Evolutionary conservation across 768 basidiomycete genomes (phyloP), one percentile per base, ranked within the genome.

Genomic region (Mycena albidolilacea): DNA sequence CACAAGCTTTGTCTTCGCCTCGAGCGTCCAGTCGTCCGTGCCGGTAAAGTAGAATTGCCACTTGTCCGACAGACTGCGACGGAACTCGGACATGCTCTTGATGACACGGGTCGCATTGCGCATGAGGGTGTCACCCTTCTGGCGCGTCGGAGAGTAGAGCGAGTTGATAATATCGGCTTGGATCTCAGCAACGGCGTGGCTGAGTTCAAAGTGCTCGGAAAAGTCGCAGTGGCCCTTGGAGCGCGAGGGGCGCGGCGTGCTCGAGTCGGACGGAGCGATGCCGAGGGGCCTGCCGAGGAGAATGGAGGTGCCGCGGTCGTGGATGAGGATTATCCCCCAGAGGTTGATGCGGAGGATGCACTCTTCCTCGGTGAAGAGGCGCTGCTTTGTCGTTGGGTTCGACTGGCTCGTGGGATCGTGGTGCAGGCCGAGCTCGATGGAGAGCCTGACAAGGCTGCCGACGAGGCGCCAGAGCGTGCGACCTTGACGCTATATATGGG

Each of bases 111-210:
- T 92, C 30, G 95, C 93, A 77, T 93, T 91, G 55, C 90, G 89
- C 87, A 95, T 90, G 72, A 95, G 89, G 10, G 88, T 84, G 74
- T 94, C 93, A 1, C 87, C 88, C 30, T 86, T 87, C 81, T 93
- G 92, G 59, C 87, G 87, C n/a, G 91, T 90, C 1, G 95, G 95
- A 9, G 90, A 87, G 78, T 96, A 96, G 9, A 96, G 86, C 11
- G 93, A 94, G 79, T 94, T 94, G 84, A 96, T 93, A 71, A 96
- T 94, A 73, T 96, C 95, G 5, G 95, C 95, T 75, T 96, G 95
- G 69, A 96, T 94, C 75, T 94, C 93, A 30, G 91, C 91, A 58
- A 96, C 86, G 9, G 93, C 91, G 65, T 91, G 89, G 21, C 93
- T 94, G 35, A 91, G 84, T 65, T 92, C 87, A 79, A 95, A 96